phyloP scores from a whole-genome alignment of 2,329 filamentous ascomycete genomes.

The Claviceps fusiformis region DNA sequence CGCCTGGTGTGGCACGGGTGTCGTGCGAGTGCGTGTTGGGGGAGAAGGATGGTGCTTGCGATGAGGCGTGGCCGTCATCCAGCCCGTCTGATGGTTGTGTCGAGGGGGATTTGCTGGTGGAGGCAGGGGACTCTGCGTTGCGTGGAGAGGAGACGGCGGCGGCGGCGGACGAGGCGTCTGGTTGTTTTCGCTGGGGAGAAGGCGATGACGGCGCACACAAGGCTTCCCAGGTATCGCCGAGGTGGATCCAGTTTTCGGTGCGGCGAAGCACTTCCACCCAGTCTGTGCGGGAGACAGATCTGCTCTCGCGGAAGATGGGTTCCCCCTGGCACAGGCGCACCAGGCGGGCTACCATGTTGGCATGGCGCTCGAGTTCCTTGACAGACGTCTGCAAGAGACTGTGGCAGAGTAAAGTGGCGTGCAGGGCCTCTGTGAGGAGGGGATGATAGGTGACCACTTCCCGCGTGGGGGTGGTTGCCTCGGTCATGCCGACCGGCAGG shows the following conservation, averaged over 20 bases:
- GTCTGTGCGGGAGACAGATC: slow-evolving; percentile 60
- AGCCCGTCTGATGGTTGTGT: slow-evolving; percentile 8
- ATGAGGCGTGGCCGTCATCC: not conserved
- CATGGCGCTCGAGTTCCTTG: slow-evolving; percentile 66
- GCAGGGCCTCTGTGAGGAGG: slow-evolving; percentile 63
- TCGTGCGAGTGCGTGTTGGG: not conserved
- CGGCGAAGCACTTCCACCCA: slow-evolving; percentile 65
- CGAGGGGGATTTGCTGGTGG: slow-evolving; percentile 2
- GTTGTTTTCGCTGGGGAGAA: not conserved
- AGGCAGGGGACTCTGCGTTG: slow-evolving; percentile 20
- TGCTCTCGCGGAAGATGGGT: slow-evolving; percentile 62
- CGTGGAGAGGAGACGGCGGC: not conserved
- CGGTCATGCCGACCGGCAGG: not conserved
- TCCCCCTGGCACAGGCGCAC: slow-evolving; percentile 64
- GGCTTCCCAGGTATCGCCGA: slow-evolving; percentile 53
- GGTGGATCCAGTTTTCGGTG: slow-evolving; percentile 51
- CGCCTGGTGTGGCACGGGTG: not conserved
- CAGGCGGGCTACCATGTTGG: slow-evolving; percentile 67
- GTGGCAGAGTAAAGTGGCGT: slow-evolving; percentile 66
- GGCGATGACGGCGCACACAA: slow-evolving; percentile 42
- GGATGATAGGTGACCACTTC: slow-evolving; percentile 57
- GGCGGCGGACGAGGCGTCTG: not conserved
- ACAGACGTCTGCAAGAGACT: slow-evolving; percentile 65
- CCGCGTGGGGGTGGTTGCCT: slow-evolving; percentile 16
- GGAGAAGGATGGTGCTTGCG: not conserved